Percentiles rank a stretch among this genome's conserved stretches.
These are phyloP conservation scores for Fusarium verticillioides DNA, from an alignment of 2,329 filamentous ascomycete species.

Conservation along the genomic window DNA sequence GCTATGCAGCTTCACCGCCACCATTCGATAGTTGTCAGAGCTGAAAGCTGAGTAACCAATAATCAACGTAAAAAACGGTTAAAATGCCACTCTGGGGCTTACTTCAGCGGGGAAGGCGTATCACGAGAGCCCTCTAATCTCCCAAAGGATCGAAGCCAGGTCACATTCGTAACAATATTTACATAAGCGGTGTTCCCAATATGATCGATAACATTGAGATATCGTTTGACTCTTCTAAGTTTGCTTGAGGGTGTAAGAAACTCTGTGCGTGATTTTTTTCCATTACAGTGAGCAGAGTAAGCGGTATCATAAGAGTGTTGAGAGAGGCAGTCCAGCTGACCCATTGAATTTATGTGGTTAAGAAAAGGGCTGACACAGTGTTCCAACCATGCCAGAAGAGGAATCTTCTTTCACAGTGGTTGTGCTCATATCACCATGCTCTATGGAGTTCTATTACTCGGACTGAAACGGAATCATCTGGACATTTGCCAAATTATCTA, in stretches of 20 bases:
- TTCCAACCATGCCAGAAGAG: not conserved
- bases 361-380: not conserved
- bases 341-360: not conserved
- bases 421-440: not conserved
- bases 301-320: not conserved
- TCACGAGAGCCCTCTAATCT: not conserved
- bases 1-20: not conserved
- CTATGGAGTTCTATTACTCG: not conserved
- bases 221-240: not conserved
- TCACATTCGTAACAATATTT: not conserved
- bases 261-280: not conserved
- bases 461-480: too few species aligned
- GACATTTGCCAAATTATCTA: too few species aligned
- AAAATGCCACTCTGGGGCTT: not conserved
- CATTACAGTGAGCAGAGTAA: not conserved
- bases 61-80: not conserved
- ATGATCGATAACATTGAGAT: accelerated
- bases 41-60: not conserved
- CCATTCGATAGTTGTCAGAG: not conserved
- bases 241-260: not conserved
- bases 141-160: accelerated
- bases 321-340: not conserved
- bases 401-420: not conserved
- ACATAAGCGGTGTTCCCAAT: not conserved
- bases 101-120: not conserved